Percentiles rank a stretch among this genome's conserved stretches.
Conservation (phyloP, 2,329 filamentous ascomycete genomes). For the Sporothrix mexicana region DNA sequence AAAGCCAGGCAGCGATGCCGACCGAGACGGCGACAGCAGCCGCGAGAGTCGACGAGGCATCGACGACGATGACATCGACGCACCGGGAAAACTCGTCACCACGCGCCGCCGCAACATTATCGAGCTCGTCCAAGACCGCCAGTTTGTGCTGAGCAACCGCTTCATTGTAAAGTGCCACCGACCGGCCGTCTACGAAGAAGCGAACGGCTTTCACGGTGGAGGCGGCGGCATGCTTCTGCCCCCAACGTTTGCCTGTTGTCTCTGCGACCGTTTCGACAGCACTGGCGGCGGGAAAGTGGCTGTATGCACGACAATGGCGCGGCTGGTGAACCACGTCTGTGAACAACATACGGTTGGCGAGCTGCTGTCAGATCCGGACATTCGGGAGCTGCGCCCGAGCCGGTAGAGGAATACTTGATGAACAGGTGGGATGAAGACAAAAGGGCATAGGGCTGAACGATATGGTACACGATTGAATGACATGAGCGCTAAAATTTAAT, state of each 20-base stretch:
- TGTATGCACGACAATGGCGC: constrained; percentile 42
- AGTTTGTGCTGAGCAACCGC: constrained; percentile 44
- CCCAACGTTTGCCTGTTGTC: constrained; percentile 43
- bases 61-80: background rate
- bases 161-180: constrained; percentile 50
- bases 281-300: constrained; percentile 32
- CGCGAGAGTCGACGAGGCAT: background rate
- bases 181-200: constrained; percentile 38
- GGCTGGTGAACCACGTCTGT: constrained; percentile 45
- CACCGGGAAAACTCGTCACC: constrained; percentile 2
- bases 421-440: background rate
- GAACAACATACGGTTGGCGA: constrained; percentile 40
- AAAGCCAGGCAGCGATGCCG: constrained; percentile 4
- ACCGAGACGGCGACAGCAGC: constrained; percentile 12
- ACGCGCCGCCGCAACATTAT: constrained; percentile 26
- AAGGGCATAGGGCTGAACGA: background rate
- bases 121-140: constrained; percentile 41
- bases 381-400: constrained; percentile 37
- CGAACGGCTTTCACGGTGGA: background rate
- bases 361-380: constrained; percentile 41
- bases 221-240: constrained; percentile 19
- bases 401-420: background rate
- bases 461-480: background rate
- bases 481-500: background rate
- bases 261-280: constrained; percentile 40